Conservation (phyloP, 306 rosid genomes). For the Macrotyloma uniflorum region DNA sequence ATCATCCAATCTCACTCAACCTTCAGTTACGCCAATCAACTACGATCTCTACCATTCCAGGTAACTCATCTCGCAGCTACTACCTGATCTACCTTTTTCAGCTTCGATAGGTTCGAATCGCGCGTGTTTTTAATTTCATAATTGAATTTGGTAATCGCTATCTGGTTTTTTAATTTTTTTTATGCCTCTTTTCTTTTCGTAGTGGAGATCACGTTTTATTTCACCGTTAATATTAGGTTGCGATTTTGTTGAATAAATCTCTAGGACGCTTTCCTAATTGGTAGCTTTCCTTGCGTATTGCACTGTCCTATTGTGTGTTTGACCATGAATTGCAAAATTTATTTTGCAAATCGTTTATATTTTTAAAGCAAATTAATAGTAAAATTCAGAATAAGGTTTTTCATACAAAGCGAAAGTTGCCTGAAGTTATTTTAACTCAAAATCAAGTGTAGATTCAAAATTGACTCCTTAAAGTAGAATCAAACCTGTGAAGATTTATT, state of each 20-base stretch:
- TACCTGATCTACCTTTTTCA: background rate
- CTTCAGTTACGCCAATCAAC: constrained; percentile 56
- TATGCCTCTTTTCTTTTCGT: background rate
- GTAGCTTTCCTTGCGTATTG: background rate
- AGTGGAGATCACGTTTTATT: constrained; percentile 15
- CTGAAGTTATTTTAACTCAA: background rate
- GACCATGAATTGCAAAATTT: background rate
- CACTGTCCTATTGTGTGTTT: background rate
- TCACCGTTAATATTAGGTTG: constrained; percentile 8
- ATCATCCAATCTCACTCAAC: constrained; percentile 36
- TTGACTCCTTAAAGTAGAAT: background rate
- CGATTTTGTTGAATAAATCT: constrained; percentile 27
- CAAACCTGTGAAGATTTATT: background rate
- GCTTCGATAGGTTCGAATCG: constrained; percentile 3
- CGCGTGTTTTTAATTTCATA: background rate
- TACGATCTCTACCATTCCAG: constrained; percentile 94
- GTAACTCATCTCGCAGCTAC: constrained; percentile 35
- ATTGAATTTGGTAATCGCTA: constrained; percentile 18
- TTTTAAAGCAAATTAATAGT: background rate
- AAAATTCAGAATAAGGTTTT: background rate
- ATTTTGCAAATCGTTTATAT: background rate
- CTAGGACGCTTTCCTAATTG: background rate
- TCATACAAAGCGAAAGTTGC: background rate
- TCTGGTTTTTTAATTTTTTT: background rate
- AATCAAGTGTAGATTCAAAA: background rate